phyloP scores from a whole-genome alignment of 108 stramenopile genomes.

The Skeletonema menzelii region DNA sequence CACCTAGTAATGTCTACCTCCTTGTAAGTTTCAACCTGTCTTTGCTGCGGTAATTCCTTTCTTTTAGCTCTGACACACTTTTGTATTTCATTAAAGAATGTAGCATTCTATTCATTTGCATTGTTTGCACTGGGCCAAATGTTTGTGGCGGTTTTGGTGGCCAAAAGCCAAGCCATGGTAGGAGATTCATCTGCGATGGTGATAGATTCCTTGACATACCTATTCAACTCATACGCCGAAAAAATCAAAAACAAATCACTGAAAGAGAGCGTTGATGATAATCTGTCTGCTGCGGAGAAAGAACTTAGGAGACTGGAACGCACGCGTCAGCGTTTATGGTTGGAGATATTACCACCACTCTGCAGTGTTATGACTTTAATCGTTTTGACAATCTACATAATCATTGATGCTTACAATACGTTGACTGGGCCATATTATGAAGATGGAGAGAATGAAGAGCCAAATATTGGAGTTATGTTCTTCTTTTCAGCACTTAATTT shows the following conservation, averaged over 20 bases:
- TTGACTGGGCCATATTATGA: constrained; percentile 7
- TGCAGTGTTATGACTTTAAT: constrained; percentile 66
- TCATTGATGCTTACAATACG: constrained; percentile 22
- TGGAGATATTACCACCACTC: constrained; percentile 78
- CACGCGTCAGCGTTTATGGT: constrained; percentile 38
- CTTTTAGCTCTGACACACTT: neutral
- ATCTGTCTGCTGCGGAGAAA: constrained; percentile 14
- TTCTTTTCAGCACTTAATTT: constrained; percentile 70
- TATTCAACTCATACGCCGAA: constrained; percentile 71
- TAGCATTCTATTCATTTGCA: constrained; percentile 44
- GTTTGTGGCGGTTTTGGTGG: constrained; percentile 28
- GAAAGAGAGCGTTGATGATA: constrained; percentile 17
- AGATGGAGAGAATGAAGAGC: constrained; percentile 19
- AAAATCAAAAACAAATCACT: constrained; percentile 49
- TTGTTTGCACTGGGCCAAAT: constrained; percentile 40
- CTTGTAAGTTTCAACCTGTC: constrained; percentile 5
- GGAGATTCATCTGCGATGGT: constrained; percentile 66
- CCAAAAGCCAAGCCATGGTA: constrained; percentile 30
- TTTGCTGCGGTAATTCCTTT: neutral
- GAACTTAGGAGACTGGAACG: constrained; percentile 23
- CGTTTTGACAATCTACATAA: constrained; percentile 50
- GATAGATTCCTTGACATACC: constrained; percentile 68
- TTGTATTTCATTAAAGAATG: constrained; percentile 15
- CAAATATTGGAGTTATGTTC: constrained; percentile 69
- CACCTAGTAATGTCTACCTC: constrained; percentile 20